Base-by-base conservation (phyloP, 352 stramenopile species). In the Phytopythium kandeliae region DNA sequence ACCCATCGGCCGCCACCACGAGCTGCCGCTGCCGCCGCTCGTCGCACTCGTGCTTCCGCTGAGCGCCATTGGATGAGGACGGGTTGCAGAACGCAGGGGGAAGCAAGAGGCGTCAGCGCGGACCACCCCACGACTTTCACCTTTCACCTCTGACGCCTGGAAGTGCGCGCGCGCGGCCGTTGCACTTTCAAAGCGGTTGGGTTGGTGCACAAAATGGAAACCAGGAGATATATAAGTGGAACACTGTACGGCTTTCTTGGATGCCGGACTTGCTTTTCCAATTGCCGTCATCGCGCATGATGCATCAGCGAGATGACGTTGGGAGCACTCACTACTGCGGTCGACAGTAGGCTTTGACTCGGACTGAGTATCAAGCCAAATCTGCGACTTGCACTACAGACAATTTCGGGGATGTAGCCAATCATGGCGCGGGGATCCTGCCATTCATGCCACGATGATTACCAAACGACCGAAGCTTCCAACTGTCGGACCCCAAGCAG, bases 1-100 rank as follows among this genome's bases (percentile, higher is more conserved):
- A 3, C 65, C 60, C 0, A 63, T 55, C 1, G 67, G 62, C 38
- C 67, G 63, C 68, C 68, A 78, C 71, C 66, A 80, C n/a, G 63
- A 57, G 42, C 50, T 25, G 43, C 65, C 2, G 46, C 45, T 37
- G 52, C 21, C n/a, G 40, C 34, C 22, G 25, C 37, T 42, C 21
- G 40, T 13, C 13, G 40, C 36, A 21, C 54, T 59, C 17, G 45
- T 55, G 40, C 38, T 55, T 8, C 54, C 36, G 24, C 46, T 51
- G 7, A 59, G 43, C 22, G 31, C 56, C 55, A 66, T 60, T 31
- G 28, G 4, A 31, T 31, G 28, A 9, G 3, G 4, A 25, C n/a
- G 5, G 30, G 10, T 16, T 35, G 25, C 4, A 1, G 22, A 17
- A 8, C 4, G 40, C 40, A 46, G 40, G 22, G 17, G 12, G 12